phyloP scores from a whole-genome alignment of 768 basidiomycete genomes.

The Lentinus tigrinus region DNA sequence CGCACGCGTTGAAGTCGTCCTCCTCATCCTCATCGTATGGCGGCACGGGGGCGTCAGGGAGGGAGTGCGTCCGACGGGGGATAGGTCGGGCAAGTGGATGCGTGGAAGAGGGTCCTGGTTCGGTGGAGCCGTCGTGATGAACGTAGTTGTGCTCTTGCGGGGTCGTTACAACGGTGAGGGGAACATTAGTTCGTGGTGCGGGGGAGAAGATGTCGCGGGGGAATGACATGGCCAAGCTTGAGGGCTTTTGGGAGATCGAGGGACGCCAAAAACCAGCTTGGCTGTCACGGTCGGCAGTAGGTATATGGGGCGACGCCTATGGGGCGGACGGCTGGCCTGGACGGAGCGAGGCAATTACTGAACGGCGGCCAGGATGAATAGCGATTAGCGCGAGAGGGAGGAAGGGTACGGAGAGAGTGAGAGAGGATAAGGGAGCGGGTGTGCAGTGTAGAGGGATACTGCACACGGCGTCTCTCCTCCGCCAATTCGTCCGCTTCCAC shows the following conservation, averaged over 20 bases:
- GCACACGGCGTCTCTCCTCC: neutral
- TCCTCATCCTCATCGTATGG: conserved; percentile 21
- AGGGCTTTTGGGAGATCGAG: neutral
- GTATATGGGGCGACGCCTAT: neutral
- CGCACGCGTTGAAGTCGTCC: conserved; percentile 21
- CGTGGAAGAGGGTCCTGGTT: conserved; percentile 10
- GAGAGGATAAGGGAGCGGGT: neutral
- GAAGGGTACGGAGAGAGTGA: neutral
- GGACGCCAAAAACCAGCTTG: conserved; percentile 14
- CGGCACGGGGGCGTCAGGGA: conserved; percentile 22
- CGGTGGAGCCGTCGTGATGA: conserved; percentile 3
- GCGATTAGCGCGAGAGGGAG: neutral
- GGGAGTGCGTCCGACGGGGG: conserved; percentile 10
- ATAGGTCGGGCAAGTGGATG: conserved; percentile 1
- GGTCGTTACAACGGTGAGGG: conserved; percentile 8
- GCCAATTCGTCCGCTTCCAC: too few relatives aligned
- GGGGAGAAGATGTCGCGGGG: conserved; percentile 10
- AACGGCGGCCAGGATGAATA: neutral
- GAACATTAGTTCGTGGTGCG: conserved; percentile 15
- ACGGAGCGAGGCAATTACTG: neutral
- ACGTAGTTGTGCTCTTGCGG: conserved; percentile 6
- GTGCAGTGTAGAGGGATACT: neutral
- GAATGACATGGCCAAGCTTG: conserved; percentile 24
- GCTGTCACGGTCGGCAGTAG: neutral
- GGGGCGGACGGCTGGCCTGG: neutral